Base-by-base conservation (phyloP, 257 asterid species). In the Scutellaria minor region DNA sequence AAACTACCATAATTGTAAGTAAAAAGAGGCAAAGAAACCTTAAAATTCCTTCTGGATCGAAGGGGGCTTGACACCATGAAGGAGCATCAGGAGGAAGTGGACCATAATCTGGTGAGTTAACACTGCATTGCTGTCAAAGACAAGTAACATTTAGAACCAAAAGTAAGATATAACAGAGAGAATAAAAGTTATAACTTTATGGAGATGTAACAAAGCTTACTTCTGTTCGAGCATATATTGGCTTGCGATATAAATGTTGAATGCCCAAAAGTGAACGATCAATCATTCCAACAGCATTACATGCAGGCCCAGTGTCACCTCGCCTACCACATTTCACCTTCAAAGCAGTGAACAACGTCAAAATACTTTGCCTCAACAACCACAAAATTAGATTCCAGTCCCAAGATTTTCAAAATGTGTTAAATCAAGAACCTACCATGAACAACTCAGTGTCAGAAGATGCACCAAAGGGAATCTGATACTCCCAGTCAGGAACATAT, bases 41-140 rank as follows among this genome's bases (percentile, higher is more conserved):
- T 77, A 89, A 75, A 50, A 84, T 72, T 58, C 96, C 96, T 84
- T 89, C 96, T 6, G 96, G 96, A 52, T 89, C 93, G 7, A 87
- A 89, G 55, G 96, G 93, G 64, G 93, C 90, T 74, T 64, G 87
- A 64, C 96, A 89, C 96, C 96, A 89, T 37, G 91, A 81, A 48
- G 96, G 93, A 79, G 93, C 87, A 77, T 76, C 78, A 42, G 79
- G 81, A 22, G 96, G 96, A 62, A 82, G 93, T 15, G 91, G 89
- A 31, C 96, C 96, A 18, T 89, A 79, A 78, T 87, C 89, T 20
- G 96, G 96, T 50, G 93, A 89, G 79, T 89, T 87, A 52, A 82
- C 63, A 72, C 93, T 89, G 76, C 96, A 87, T 80, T 85, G 83
- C 96, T 87, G 85, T 68, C 52, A 64, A 72, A 41, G 61, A 75